A percentile compares a stretch with the other conserved stretches of the same genome.
These are phyloP conservation scores for Thielaviopsis euricoi DNA, from an alignment of 2,329 filamentous ascomycete species.

Conservation along the genomic window DNA sequence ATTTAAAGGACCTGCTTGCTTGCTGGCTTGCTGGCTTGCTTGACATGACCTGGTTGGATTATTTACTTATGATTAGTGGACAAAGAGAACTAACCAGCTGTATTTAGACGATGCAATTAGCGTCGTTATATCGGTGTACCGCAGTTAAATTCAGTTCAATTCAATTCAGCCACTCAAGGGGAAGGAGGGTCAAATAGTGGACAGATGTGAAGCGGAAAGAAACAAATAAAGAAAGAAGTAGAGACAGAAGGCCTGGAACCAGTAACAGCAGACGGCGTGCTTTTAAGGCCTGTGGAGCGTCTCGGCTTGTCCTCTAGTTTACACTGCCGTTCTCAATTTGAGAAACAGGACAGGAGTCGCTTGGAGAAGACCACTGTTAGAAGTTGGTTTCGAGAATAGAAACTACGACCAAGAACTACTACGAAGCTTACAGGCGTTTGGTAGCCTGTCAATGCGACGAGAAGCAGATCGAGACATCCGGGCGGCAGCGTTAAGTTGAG, in stretches of 20 bases:
- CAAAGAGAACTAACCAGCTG: no score
- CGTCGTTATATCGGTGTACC: no score
- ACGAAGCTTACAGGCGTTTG: not conserved
- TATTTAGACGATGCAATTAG: no score
- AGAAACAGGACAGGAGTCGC: slow-evolving; percentile 1
- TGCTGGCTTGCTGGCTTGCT: no score
- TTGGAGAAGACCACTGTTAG: slow-evolving; percentile 2
- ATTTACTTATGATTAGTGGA: no score
- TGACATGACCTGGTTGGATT: no score
- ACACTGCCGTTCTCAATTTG: not conserved
- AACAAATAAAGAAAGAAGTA: not conserved
- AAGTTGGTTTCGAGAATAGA: slow-evolving; percentile 8
- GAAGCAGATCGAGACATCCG: not conserved
- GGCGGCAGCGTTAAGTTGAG: no score
- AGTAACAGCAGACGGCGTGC: no score
- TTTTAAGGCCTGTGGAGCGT: not conserved
- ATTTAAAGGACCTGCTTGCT: not conserved
- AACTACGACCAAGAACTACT: not conserved
- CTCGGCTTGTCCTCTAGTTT: not conserved
- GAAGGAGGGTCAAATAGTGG: no score
- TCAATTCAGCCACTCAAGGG: no score
- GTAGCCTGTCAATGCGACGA: not conserved
- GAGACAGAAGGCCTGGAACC: not conserved
- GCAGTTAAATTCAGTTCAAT: no score
- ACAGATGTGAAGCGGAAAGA: no score